Conservation (phyloP, 1,139 yeast genomes). For the Kluyveromyces sp. region DNA sequence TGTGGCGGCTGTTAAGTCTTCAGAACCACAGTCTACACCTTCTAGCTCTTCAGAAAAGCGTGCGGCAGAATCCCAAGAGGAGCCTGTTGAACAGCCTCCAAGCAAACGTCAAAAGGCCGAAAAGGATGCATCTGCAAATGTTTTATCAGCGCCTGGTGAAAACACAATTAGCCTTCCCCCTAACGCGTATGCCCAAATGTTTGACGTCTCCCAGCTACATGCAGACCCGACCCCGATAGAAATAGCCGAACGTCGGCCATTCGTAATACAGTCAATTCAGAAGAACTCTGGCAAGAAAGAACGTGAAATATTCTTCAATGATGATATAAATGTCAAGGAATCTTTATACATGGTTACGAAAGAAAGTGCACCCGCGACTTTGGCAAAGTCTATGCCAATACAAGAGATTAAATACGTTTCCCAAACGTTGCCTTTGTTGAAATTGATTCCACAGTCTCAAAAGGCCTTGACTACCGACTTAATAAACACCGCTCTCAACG, state of each 20-base stretch:
- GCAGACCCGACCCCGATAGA: slow-evolving; percentile 19
- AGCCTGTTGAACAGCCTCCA: not conserved
- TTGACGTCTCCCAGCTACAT: slow-evolving; percentile 11
- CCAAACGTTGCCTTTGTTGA: slow-evolving; percentile 78
- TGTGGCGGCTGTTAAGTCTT: not conserved
- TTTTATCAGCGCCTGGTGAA: not conserved
- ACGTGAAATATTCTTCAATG: slow-evolving; percentile 16
- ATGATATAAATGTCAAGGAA: slow-evolving; percentile 32
- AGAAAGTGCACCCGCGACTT: slow-evolving; percentile 42
- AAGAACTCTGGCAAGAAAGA: slow-evolving; percentile 8
- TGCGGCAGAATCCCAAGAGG: slow-evolving; percentile 1
- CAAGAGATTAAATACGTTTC: slow-evolving; percentile 84
- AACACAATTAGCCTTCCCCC: not conserved
- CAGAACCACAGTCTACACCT: not conserved
- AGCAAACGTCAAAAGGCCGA: not conserved
- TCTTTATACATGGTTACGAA: slow-evolving; percentile 39
- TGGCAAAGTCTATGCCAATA: slow-evolving; percentile 56
- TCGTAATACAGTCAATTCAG: slow-evolving; percentile 9
- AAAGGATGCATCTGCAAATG: not conserved
- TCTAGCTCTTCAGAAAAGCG: not conserved
- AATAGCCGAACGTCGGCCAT: slow-evolving; percentile 9
- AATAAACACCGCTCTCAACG: slow-evolving; percentile 80
- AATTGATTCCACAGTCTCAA: slow-evolving; percentile 75
- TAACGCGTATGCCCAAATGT: slow-evolving; percentile 4
- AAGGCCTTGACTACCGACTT: slow-evolving; percentile 79